Conservation (phyloP, 768 basidiomycete species). For the Crassisporium funariophilum region DNA sequence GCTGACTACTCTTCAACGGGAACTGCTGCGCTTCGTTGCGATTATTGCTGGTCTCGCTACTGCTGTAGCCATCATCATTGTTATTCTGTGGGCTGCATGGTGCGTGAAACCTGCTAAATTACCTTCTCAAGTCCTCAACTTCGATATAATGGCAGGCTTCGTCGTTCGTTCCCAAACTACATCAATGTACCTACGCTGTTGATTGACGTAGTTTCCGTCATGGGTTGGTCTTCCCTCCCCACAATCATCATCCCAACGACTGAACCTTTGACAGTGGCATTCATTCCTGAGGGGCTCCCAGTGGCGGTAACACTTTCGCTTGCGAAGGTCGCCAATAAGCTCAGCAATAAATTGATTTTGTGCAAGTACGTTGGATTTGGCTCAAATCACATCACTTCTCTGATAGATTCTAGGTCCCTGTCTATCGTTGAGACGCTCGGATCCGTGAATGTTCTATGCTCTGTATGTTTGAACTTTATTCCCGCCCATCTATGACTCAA, state of each 20-base stretch:
- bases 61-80: conserved; percentile 46
- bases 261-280: conserved; percentile 34
- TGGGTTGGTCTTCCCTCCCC: conserved; percentile 32
- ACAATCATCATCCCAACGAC: neutral
- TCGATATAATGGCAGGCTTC: conserved; percentile 33
- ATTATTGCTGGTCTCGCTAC: conserved; percentile 51
- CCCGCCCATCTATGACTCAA: neutral
- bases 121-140: neutral
- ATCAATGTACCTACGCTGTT: conserved; percentile 54
- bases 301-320: conserved; percentile 58
- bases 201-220: conserved; percentile 59
- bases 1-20: conserved; percentile 52
- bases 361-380: conserved; percentile 33
- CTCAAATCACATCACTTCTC: no score
- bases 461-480: conserved; percentile 17
- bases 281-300: conserved; percentile 53
- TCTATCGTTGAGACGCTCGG: conserved; percentile 71
- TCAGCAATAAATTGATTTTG: conserved; percentile 54
- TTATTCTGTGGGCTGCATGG: conserved; percentile 48
- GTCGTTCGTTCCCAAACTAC: conserved; percentile 39
- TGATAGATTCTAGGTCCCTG: conserved; percentile 48
- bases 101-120: conserved; percentile 6
- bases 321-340: conserved; percentile 32
- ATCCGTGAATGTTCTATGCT: conserved; percentile 53
- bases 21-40: conserved; percentile 56